Percentiles rank a stretch among this genome's conserved stretches.
Evolutionary conservation across 495 filamentous ascomycete species (phyloP).

Genomic region (Chaetomium cochliodes): DNA sequence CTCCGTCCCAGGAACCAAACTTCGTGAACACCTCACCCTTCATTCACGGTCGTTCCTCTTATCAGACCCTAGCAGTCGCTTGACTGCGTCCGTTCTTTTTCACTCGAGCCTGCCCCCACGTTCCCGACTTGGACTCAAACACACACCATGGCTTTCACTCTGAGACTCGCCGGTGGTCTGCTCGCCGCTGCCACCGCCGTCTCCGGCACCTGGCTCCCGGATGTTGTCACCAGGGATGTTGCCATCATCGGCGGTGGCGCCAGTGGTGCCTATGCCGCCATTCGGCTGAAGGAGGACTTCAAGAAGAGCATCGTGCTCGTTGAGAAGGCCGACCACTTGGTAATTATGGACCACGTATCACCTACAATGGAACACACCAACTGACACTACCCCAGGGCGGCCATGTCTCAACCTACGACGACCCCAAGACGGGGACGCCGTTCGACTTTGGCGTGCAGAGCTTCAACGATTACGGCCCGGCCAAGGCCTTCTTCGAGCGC

Average conservation of each 20-base stretch:
- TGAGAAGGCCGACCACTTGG: constrained; percentile 42
- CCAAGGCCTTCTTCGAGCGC: constrained; percentile 36
- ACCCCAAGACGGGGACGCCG: constrained; percentile 34
- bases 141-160: not conserved
- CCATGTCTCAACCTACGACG: constrained; percentile 45
- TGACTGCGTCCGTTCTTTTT: constrained; percentile 10
- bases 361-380: not conserved
- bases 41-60: no score
- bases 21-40: not conserved
- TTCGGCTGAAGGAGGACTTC: constrained; percentile 46
- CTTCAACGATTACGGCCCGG: constrained; percentile 33
- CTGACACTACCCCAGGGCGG: constrained; percentile 38
- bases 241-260: constrained; percentile 50
- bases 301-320: constrained; percentile 44
- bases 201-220: not conserved
- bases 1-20: not conserved
- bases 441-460: constrained; percentile 46
- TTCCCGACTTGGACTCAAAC: not conserved
- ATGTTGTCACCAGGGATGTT: constrained; percentile 30
- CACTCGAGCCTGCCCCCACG: not conserved
- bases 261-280: constrained; percentile 50
- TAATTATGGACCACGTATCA: constrained; percentile 23
- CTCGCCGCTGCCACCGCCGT: not conserved
- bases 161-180: not conserved
- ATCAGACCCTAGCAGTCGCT: not conserved